Evolutionary conservation across 495 filamentous ascomycete genomes (phyloP), one percentile per base, ranked within the genome.

Genomic region (Xylaria curta): DNA sequence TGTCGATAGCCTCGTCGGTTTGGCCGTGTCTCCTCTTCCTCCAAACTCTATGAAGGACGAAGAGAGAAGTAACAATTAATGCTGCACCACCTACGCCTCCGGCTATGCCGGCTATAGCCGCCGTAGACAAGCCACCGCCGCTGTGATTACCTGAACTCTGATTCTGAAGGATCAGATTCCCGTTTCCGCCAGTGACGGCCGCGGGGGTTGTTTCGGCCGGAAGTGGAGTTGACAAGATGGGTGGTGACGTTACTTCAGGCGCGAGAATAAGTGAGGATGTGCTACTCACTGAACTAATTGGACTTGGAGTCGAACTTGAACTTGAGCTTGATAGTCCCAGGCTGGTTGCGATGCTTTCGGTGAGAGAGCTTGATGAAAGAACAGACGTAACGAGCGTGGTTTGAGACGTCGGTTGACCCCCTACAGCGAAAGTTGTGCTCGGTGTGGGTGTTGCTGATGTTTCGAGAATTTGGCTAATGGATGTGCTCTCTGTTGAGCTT

Each of bases 41-140:
- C 77, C 77, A 79, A 24, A 79, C 72, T 4, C 75, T 59, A 17
- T 76, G 72, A 15, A 79, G 77, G 24, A 72, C 71, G 28, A 79
- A 67, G 0, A 79, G 42, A 6, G 47, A 31, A 13, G 66, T 12
- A 4, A 75, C 2, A 28, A 79, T 71, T 31, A 79, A 6, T 36
- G 72, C 36, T 1, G 72, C 61, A 6, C 75, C 77, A 19, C 74
- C 76, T 0, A 53, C 74, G 13, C 77, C 77, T 5, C 77, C 77
- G 19, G 77, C 77, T 62, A 79, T 79, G n/a, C 77, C 77, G 17
- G 74, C 75, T 26, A 79, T 76, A 19, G 77, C 77, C 2, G 71
- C 70, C 2, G 72, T 73, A 3, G 77, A 73, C 19, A 79, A 15
- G 19, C 66, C 24, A 13, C 72, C 67, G 53, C 66, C 64, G n/a